Percentiles rank a stretch among this genome's conserved stretches.
phyloP scores from a whole-genome alignment of 805 yeast genomes.

The Vanderwaltozyma tropicalis region DNA sequence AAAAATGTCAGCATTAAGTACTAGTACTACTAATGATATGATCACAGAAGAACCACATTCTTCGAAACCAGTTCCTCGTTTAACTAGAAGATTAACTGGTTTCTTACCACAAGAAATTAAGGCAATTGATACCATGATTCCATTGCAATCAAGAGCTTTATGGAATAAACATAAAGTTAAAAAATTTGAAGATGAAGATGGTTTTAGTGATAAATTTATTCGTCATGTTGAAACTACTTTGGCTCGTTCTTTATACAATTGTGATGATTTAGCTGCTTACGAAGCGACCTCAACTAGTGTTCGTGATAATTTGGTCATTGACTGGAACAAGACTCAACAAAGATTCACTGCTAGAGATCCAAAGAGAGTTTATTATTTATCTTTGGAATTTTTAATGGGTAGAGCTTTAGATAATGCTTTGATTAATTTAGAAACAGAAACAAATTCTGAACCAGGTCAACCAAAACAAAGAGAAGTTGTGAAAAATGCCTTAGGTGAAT shows the following conservation, averaged over 20 bases:
- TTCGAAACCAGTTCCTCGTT: conserved; percentile 35
- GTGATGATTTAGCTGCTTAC: conserved; percentile 87
- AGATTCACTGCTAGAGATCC: conserved; percentile 73
- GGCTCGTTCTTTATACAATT: conserved; percentile 86
- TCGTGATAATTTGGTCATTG: conserved; percentile 68
- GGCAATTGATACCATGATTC: conserved; percentile 72
- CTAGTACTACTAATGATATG: conserved; percentile 20
- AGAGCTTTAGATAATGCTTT: conserved; percentile 90
- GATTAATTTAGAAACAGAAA: conserved; percentile 54
- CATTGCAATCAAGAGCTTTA: conserved; percentile 59
- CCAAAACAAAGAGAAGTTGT: conserved; percentile 41
- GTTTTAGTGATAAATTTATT: conserved; percentile 59
- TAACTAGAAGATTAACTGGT: conserved; percentile 72
- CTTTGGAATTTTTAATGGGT: conserved; percentile 88
- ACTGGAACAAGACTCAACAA: conserved; percentile 93
- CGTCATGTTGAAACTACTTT: conserved; percentile 82
- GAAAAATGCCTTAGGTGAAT: conserved; percentile 45
- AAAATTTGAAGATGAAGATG: conserved; percentile 40
- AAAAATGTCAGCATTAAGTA: neutral
- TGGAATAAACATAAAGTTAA: conserved; percentile 65
- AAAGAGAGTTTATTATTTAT: conserved; percentile 76
- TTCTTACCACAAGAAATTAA: conserved; percentile 84
- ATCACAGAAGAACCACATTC: conserved; percentile 24
- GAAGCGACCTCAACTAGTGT: conserved; percentile 76
- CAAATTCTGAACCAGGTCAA: conserved; percentile 4